Percentiles rank a stretch among this genome's conserved stretches.
Conservation (phyloP, 345 rosid species). For the Clausena lansium region DNA sequence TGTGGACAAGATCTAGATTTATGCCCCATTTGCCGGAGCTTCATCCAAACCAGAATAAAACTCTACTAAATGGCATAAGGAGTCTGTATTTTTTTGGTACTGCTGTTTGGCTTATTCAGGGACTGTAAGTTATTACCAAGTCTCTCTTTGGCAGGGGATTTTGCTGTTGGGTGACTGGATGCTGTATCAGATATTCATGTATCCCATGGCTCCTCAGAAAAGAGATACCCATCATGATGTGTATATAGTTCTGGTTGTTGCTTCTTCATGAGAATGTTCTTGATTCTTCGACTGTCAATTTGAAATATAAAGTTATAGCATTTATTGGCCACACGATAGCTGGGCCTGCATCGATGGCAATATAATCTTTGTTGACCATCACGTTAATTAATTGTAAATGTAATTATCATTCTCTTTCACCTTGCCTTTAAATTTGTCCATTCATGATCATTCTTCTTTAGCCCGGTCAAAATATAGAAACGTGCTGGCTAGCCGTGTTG, state of each 20-base stretch:
- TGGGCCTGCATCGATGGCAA: too few species aligned
- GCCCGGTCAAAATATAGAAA: too few species aligned
- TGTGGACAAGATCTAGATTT: constrained; percentile 72
- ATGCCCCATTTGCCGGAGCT: constrained; percentile 83
- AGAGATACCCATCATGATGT: neutral
- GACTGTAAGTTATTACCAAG: neutral
- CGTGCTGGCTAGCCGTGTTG: too few species aligned
- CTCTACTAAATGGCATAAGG: constrained; percentile 53
- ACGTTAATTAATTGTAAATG: too few species aligned
- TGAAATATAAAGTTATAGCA: too few species aligned
- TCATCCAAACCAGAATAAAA: constrained; percentile 72
- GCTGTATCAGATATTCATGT: neutral
- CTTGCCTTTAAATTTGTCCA: too few species aligned
- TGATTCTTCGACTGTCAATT: too few species aligned
- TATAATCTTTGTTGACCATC: too few species aligned
- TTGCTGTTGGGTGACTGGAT: constrained; percentile 1
- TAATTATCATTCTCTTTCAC: too few species aligned
- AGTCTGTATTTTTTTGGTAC: neutral
- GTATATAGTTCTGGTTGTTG: neutral
- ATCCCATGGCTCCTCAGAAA: neutral
- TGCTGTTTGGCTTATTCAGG: neutral
- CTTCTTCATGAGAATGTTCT: too few species aligned
- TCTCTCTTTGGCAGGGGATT: neutral
- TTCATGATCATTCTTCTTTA: too few species aligned
- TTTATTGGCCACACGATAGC: too few species aligned